phyloP scores from a whole-genome alignment of 768 basidiomycete species.

The Hemileccinum impolitum region DNA sequence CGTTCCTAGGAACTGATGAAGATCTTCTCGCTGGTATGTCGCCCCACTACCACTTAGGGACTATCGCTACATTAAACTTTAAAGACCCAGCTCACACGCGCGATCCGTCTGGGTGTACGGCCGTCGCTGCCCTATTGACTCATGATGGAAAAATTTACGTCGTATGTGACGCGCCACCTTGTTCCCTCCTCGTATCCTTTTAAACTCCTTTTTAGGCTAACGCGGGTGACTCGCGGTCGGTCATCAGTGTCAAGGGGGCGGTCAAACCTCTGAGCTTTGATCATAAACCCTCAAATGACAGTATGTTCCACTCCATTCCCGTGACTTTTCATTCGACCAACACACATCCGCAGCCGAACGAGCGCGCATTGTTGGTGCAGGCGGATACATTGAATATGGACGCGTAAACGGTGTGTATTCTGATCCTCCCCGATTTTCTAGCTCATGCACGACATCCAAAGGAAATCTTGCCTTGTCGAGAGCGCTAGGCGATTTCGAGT shows the following conservation, averaged over 20 bases:
- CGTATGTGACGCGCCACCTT: constrained; percentile 42
- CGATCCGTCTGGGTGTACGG: constrained; percentile 96
- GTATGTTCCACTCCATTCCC: constrained; percentile 41
- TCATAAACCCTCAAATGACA: constrained; percentile 89
- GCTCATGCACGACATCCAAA: constrained; percentile 29
- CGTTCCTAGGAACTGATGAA: constrained; percentile 93
- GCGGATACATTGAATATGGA: constrained; percentile 94
- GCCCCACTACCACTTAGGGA: constrained; percentile 1
- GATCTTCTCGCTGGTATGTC: constrained; percentile 79
- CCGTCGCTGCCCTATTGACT: constrained; percentile 84
- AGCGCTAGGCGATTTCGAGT: constrained; percentile 96
- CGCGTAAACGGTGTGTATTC: constrained; percentile 84
- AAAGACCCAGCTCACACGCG: constrained; percentile 81
- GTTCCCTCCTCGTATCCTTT: constrained; percentile 2
- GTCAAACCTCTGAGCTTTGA: constrained; percentile 90
- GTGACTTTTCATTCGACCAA: not conserved
- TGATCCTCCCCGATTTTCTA: not conserved
- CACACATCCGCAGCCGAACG: constrained; percentile 59
- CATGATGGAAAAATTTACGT: constrained; percentile 74
- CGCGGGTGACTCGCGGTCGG: constrained; percentile 93
- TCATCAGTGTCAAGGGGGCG: constrained; percentile 79
- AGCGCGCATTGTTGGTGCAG: constrained; percentile 81
- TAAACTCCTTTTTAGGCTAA: constrained; percentile 67
- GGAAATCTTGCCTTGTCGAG: constrained; percentile 95
- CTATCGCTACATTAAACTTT: constrained; percentile 2